Conservation (phyloP, 306 rosid species). For the Cercis canadensis region DNA sequence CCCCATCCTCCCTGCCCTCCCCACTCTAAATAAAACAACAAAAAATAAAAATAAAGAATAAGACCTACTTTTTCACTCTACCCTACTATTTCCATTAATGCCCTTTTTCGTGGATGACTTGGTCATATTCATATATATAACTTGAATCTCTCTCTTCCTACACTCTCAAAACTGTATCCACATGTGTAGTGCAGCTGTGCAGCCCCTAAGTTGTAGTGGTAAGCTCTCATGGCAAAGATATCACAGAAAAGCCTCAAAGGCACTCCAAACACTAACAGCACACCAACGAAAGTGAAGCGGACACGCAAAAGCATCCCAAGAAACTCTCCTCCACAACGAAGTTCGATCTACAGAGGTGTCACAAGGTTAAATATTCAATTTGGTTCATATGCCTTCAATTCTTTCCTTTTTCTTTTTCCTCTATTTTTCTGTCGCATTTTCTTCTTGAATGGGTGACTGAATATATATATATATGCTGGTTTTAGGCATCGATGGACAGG, state of each 20-base stretch:
- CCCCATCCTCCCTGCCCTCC: no score
- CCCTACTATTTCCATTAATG: constrained; percentile 41
- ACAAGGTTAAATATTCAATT: constrained; percentile 87
- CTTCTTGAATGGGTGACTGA: neutral
- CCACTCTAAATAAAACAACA: no score
- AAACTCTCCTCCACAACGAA: constrained; percentile 79
- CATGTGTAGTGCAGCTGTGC: constrained; percentile 13
- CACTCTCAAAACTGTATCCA: constrained; percentile 34
- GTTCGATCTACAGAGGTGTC: constrained; percentile 85
- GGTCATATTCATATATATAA: constrained; percentile 36
- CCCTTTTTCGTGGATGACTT: constrained; percentile 59
- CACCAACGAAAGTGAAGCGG: constrained; percentile 35
- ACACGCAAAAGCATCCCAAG: constrained; percentile 71
- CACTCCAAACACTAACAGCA: constrained; percentile 8
- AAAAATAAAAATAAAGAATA: neutral
- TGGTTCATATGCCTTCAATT: no score
- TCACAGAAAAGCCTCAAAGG: constrained; percentile 51
- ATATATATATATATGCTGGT: neutral
- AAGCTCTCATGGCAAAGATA: constrained; percentile 57
- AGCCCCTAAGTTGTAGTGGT: neutral
- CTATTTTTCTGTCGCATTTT: no score
- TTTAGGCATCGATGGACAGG: constrained; percentile 97
- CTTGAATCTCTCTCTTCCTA: neutral
- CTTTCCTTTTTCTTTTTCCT: neutral
- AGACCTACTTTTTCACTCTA: constrained; percentile 56